Conservation (phyloP, 306 rosid species). For the Senna tora region DNA sequence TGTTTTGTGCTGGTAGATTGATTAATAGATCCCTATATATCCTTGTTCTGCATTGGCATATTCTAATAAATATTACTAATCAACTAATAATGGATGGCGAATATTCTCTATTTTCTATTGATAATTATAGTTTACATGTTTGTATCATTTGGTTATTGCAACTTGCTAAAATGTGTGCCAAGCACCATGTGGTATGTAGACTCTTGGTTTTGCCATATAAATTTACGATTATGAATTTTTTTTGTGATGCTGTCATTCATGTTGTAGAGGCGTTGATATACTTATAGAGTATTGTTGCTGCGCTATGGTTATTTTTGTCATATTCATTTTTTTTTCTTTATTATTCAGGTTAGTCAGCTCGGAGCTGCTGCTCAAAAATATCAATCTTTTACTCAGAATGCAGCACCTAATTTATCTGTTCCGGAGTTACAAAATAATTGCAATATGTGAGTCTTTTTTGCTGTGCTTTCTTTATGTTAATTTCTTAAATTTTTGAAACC, state of each 20-base stretch:
- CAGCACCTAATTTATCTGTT: slow-evolving; percentile 80
- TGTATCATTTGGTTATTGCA: background rate
- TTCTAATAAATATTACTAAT: slow-evolving; percentile 35
- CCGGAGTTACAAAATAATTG: slow-evolving; percentile 95
- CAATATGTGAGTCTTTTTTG: slow-evolving; percentile 66
- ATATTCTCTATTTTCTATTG: slow-evolving; percentile 19
- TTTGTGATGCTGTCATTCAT: background rate
- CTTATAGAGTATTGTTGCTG: slow-evolving; percentile 9
- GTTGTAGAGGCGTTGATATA: background rate
- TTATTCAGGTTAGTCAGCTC: slow-evolving; percentile 89
- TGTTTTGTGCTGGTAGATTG: background rate
- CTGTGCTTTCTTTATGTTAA: background rate
- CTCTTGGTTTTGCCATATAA: slow-evolving; percentile 18
- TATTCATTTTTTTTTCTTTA: slow-evolving; percentile 22
- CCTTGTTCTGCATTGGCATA: slow-evolving; percentile 44
- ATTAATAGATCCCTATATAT: slow-evolving; percentile 17
- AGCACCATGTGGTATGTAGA: background rate
- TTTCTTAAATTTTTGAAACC: background rate
- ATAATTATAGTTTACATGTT: slow-evolving; percentile 3
- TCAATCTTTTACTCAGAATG: slow-evolving; percentile 81
- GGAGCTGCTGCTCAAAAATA: slow-evolving; percentile 91
- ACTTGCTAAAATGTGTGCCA: slow-evolving; percentile 15
- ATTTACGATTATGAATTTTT: background rate
- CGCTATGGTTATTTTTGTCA: slow-evolving; percentile 21
- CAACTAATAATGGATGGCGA: background rate